A percentile compares a stretch with the other conserved stretches of the same genome.
These are phyloP conservation scores for Tremella yokohamensis DNA, from an alignment of 768 basidiomycete species.

Conservation along the genomic window DNA sequence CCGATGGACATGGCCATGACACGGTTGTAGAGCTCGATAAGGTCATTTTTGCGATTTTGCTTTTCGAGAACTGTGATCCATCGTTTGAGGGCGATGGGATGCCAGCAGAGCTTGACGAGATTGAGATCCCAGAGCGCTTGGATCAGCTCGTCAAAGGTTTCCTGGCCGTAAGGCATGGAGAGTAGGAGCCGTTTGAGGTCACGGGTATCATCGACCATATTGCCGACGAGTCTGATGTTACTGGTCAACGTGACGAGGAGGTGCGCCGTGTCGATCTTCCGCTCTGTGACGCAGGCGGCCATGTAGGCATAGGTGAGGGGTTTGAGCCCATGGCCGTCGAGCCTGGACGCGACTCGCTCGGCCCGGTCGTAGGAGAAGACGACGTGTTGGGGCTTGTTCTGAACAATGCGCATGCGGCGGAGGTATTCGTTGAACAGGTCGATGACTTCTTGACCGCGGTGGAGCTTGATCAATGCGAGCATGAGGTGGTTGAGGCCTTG, in stretches of 20 bases:
- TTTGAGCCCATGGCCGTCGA: background rate
- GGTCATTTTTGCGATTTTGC: background rate
- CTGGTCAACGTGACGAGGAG: background rate
- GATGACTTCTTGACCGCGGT: constrained; percentile 2
- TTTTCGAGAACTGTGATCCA: background rate
- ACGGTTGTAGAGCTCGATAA: background rate
- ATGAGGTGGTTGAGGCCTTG: constrained; percentile 2
- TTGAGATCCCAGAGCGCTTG: background rate
- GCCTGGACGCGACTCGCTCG: background rate
- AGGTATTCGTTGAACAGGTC: background rate
- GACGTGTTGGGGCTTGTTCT: background rate
- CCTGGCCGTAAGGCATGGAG: constrained; percentile 1
- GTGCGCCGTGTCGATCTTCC: background rate
- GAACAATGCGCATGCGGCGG: background rate
- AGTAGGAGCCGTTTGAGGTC: background rate
- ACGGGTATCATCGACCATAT: background rate
- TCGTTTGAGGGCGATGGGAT: constrained; percentile 5
- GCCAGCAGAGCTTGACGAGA: background rate
- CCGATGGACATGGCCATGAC: background rate
- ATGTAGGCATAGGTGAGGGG: background rate
- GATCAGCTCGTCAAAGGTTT: background rate
- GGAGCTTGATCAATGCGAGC: background rate
- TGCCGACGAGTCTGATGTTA: background rate
- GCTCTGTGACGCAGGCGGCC: background rate
- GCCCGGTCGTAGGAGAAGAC: background rate